Evolutionary conservation across 2,329 filamentous ascomycete genomes (phyloP), one percentile per base, ranked within the genome.

Genomic region (Colletotrichum australisinense): DNA sequence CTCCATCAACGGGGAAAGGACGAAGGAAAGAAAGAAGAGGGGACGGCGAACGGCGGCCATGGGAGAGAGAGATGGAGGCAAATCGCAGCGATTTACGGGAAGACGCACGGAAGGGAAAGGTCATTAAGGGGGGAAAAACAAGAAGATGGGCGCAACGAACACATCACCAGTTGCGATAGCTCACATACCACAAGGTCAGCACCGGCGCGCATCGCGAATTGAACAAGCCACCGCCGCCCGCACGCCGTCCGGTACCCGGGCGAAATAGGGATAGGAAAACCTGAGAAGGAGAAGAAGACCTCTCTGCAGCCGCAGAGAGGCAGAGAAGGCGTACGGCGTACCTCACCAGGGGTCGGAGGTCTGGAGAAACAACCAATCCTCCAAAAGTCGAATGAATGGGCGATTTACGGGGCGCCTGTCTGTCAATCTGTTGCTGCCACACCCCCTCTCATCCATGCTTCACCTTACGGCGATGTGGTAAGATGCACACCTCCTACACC

Each of bases 111-210:
- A 19, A 52, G 19, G 19, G 26, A 22, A 19, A 32, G 26, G 53
- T 24, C 4, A 35, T 52, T 63, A 32, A 32, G 11, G 14, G 9
- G 26, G 24, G 63, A 11, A 19, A 16, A 32, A 4, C 24, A 35
- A 12, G 56, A 46, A 53, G 38, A 53, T 42, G 64, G 38, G 53
- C 57, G 49, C 12, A 59, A 52, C 57, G 64, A 52, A 60, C 57
- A 63, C 19, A 65, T 62, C 62, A 53, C 12, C 55, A 49, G 67
- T 64, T 65, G 62, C 60, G 67, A 74, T 67, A 56, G 30, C 53
- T 74, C 73, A 63, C 63, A 67, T 70, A 12, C 38, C 63, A 74
- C 67, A 67, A 28, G 32, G 35, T 46, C n/a, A 38, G 6, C 52
- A 57, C 5, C 24, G 19, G 14, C 22, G 16, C 24, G 16, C 52